A percentile compares a stretch with the other conserved stretches of the same genome.
Conservation (phyloP, 306 rosid genomes). For the Nissolia schottii region DNA sequence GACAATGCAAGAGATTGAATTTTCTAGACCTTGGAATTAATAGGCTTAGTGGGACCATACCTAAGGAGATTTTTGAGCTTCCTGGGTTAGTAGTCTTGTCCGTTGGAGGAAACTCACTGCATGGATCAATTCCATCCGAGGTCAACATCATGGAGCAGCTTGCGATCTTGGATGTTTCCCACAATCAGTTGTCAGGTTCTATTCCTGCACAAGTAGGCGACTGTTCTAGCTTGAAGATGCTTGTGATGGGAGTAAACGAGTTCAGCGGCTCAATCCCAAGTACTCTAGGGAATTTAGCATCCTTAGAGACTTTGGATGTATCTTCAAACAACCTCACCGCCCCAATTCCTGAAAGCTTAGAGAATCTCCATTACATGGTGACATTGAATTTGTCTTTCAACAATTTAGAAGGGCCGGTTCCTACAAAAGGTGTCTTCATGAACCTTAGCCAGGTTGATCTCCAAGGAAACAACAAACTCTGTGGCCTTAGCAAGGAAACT, state of each 20-base stretch:
- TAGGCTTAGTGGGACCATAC: constrained; percentile 30
- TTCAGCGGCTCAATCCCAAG: constrained; percentile 32
- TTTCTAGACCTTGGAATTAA: not conserved
- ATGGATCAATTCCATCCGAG: constrained; percentile 25
- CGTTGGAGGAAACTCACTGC: constrained; percentile 19
- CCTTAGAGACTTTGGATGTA: constrained; percentile 30
- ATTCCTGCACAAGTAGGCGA: not conserved
- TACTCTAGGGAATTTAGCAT: constrained; percentile 15
- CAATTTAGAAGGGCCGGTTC: too few species aligned
- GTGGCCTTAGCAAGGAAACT: constrained; percentile 24
- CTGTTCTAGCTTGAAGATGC: not conserved
- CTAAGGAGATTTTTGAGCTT: constrained; percentile 30
- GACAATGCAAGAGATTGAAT: constrained; percentile 2
- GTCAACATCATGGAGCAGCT: constrained; percentile 28
- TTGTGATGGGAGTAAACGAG: constrained; percentile 29
- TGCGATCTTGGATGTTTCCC: not conserved
- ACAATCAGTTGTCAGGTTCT: constrained; percentile 25
- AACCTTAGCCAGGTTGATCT: too few species aligned
- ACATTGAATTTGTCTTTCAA: too few species aligned
- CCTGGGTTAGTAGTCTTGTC: not conserved
- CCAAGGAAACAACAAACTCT: too few species aligned
- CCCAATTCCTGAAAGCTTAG: constrained; percentile 27
- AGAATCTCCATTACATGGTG: constrained; percentile 13
- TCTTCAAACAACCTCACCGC: constrained; percentile 43
- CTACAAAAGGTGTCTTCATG: too few species aligned